phyloP scores from a whole-genome alignment of 202 grass and related monocot species.

The Panicum virgatum region DNA sequence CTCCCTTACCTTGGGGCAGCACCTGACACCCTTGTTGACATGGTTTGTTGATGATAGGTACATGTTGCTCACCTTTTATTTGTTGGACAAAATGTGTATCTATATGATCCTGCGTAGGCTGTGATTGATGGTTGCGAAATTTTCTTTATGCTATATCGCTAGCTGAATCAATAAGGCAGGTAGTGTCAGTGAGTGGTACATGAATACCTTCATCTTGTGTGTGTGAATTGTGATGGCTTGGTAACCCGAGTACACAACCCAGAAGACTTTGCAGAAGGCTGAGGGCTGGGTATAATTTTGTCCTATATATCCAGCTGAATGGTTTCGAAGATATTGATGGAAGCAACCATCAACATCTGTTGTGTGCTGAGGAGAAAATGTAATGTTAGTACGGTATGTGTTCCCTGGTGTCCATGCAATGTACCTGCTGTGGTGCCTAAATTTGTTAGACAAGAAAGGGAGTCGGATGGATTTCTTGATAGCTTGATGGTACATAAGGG shows the following conservation, averaged over 20 bases:
- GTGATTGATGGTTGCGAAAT: background rate
- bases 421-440: background rate
- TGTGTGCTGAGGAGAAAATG: background rate
- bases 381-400: background rate
- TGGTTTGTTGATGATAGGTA: background rate
- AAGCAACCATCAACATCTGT: background rate
- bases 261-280: background rate
- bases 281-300: background rate
- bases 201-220: background rate
- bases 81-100: too few species aligned
- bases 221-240: background rate
- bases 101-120: too few species aligned
- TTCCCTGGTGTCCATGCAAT: background rate
- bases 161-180: background rate
- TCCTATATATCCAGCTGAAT: background rate
- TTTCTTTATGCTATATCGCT: background rate
- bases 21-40: background rate
- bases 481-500: background rate
- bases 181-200: background rate
- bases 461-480: background rate
- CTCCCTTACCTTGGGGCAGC: background rate
- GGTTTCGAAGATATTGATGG: too few species aligned
- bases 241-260: background rate
- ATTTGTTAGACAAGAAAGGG: background rate
- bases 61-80: background rate